These are phyloP conservation scores for Epichloe glyceriae DNA, from an alignment of 2,329 filamentous ascomycete species.

Conservation along the genomic window DNA sequence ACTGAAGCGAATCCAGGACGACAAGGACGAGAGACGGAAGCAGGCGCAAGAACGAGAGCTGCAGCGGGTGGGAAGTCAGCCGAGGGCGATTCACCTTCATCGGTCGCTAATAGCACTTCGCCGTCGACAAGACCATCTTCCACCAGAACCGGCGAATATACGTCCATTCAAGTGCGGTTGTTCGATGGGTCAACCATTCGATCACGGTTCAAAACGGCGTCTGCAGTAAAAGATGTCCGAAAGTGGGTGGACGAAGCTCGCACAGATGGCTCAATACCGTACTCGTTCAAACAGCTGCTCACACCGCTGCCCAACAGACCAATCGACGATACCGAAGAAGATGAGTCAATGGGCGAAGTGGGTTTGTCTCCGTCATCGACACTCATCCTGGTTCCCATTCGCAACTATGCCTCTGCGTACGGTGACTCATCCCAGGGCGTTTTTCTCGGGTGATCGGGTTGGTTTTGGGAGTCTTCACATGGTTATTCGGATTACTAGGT, in stretches of 20 bases:
- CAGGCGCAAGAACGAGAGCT: conserved; percentile 37
- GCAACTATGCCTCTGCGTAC: conserved; percentile 31
- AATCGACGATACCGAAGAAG: conserved; percentile 65
- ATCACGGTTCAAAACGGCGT: conserved; percentile 51
- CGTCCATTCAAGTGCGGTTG: conserved; percentile 62
- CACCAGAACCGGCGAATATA: conserved; percentile 17
- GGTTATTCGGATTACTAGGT: conserved; percentile 22
- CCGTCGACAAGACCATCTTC: conserved; percentile 19
- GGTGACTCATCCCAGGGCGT: conserved; percentile 14
- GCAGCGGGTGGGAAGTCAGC: conserved; percentile 19
- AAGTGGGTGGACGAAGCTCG: conserved; percentile 60
- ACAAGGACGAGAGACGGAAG: conserved; percentile 55
- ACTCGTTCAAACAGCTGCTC: conserved; percentile 73
- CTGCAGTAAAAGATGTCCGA: conserved; percentile 57
- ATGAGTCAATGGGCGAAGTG: conserved; percentile 51
- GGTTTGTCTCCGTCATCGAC: conserved; percentile 70
- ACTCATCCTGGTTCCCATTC: conserved; percentile 64
- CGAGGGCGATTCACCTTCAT: conserved; percentile 17
- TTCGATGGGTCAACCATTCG: conserved; percentile 76
- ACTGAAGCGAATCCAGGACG: conserved; percentile 61
- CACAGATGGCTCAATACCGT: conserved; percentile 48
- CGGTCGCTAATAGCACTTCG: conserved; percentile 17
- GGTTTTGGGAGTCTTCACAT: conserved; percentile 22
- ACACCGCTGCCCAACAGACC: conserved; percentile 63
- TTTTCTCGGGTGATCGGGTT: conserved; percentile 16